These are phyloP conservation scores for Sanghuangporus baumii DNA, from an alignment of 1,284 basidiomycete genomes.

Conservation along the genomic window DNA sequence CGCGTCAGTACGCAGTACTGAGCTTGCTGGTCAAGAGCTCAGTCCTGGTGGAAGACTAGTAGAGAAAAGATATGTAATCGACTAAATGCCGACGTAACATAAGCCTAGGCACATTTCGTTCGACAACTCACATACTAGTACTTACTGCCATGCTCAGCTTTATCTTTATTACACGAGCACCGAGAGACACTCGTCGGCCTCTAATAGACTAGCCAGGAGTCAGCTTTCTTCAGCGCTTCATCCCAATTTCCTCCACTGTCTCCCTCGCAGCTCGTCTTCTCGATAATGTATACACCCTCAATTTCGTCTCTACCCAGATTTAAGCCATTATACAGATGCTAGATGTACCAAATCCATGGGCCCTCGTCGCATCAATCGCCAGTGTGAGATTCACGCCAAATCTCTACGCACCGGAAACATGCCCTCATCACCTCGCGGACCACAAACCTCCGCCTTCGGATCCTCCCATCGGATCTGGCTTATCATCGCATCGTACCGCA, in stretches of 20 bases:
- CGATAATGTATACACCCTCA: constrained; percentile 36
- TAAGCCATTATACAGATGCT: constrained; percentile 48
- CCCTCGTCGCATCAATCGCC: not conserved
- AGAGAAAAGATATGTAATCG: too few relatives aligned
- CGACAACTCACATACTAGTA: too few relatives aligned
- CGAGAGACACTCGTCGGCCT: too few relatives aligned
- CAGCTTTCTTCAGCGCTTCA: constrained; percentile 25
- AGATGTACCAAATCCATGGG: not conserved
- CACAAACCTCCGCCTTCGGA: constrained; percentile 36
- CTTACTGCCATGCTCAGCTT: too few relatives aligned
- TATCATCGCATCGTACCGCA: constrained; percentile 33
- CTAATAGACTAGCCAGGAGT: not conserved
- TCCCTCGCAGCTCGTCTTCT: constrained; percentile 19
- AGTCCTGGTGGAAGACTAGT: too few relatives aligned
- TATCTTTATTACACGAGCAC: too few relatives aligned
- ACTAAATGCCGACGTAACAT: too few relatives aligned
- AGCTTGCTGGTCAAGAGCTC: too few relatives aligned
- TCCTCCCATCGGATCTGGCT: constrained; percentile 41
- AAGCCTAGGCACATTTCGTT: too few relatives aligned
- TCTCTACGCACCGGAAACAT: constrained; percentile 36
- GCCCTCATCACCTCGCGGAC: constrained; percentile 37
- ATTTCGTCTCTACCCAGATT: constrained; percentile 37
- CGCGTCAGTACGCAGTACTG: too few relatives aligned
- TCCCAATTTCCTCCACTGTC: constrained; percentile 31
- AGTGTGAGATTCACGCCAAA: not conserved